Evolutionary conservation across 306 rosid genomes (phyloP).

Genomic region (Cicer chorassanicum): DNA sequence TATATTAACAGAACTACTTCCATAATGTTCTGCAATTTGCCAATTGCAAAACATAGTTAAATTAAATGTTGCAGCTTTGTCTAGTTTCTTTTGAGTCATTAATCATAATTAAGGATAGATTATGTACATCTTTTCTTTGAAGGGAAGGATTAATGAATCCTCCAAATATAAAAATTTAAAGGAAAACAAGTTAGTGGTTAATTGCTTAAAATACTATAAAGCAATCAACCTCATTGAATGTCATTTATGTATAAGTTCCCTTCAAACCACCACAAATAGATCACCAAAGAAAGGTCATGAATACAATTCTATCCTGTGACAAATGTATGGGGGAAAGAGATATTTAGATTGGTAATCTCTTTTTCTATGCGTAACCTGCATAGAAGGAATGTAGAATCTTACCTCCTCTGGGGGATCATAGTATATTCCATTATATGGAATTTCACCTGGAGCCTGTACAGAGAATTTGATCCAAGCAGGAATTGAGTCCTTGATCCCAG

Average conservation of each 20-base stretch:
- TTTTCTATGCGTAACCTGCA: constrained; percentile 29
- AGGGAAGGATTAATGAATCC: neutral
- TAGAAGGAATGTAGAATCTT: constrained; percentile 42
- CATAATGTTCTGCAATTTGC: constrained; percentile 22
- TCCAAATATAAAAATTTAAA: constrained; percentile 21
- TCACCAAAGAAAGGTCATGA: constrained; percentile 19
- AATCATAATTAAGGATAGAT: constrained; percentile 3
- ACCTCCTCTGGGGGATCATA: constrained; percentile 99
- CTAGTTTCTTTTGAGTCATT: constrained; percentile 23
- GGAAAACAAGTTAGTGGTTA: neutral
- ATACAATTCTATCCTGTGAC: constrained; percentile 16
- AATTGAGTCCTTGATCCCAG: constrained; percentile 95
- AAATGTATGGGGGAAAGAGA: constrained; percentile 13
- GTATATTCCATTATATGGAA: constrained; percentile 86
- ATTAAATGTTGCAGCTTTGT: constrained; percentile 26
- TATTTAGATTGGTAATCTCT: constrained; percentile 13
- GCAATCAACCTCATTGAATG: constrained; percentile 10
- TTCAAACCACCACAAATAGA: constrained; percentile 36
- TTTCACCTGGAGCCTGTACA: constrained; percentile 95
- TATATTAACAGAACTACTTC: constrained; percentile 31
- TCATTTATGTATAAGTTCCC: constrained; percentile 17
- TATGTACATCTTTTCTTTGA: neutral
- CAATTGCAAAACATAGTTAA: constrained; percentile 27
- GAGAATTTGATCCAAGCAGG: constrained; percentile 98
- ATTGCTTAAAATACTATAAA: constrained; percentile 15